Evolutionary conservation across 1,284 basidiomycete genomes (phyloP).

Genomic region (Fomes fomentarius): DNA sequence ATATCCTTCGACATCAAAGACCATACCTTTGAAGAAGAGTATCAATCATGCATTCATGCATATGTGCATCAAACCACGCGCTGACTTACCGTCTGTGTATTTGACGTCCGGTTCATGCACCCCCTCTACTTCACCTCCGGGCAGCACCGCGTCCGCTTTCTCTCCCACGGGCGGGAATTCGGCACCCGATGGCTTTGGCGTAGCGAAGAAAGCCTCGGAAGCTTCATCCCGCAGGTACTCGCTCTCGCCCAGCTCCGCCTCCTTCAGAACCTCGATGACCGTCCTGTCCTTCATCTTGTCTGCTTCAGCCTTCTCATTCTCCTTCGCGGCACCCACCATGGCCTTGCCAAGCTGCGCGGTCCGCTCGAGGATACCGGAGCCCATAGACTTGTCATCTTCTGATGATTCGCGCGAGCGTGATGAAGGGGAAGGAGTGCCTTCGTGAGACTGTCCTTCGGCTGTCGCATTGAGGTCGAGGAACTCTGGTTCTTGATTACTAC

Average conservation of each 20-base stretch:
- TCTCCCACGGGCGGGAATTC: slow-evolving; percentile 18
- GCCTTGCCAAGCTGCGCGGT: slow-evolving; percentile 36
- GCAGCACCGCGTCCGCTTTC: slow-evolving; percentile 57
- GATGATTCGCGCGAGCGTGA: background rate
- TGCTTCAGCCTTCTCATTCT: slow-evolving; percentile 32
- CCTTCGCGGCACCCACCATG: slow-evolving; percentile 32
- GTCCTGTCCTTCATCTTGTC: slow-evolving; percentile 34
- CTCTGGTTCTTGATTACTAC: slow-evolving; percentile 55
- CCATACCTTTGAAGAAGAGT: slow-evolving; percentile 59
- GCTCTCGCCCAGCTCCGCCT: slow-evolving; percentile 25
- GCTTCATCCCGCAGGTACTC: slow-evolving; percentile 29
- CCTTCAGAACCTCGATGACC: slow-evolving; percentile 28
- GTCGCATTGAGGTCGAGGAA: slow-evolving; percentile 66
- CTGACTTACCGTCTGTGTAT: slow-evolving; percentile 64
- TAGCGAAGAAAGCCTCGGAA: slow-evolving; percentile 28
- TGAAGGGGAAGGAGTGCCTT: background rate
- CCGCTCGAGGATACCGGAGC: slow-evolving; percentile 25
- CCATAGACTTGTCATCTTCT: slow-evolving; percentile 4
- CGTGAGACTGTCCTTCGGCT: background rate
- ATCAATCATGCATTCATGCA: background rate
- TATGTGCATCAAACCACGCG: slow-evolving; percentile 31
- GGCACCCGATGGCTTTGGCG: slow-evolving; percentile 23
- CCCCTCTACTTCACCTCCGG: slow-evolving; percentile 45
- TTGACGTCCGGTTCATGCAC: slow-evolving; percentile 65
- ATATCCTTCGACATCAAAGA: slow-evolving; percentile 70